phyloP scores from a whole-genome alignment of 768 basidiomycete species.

The Lactifluus pinguis region DNA sequence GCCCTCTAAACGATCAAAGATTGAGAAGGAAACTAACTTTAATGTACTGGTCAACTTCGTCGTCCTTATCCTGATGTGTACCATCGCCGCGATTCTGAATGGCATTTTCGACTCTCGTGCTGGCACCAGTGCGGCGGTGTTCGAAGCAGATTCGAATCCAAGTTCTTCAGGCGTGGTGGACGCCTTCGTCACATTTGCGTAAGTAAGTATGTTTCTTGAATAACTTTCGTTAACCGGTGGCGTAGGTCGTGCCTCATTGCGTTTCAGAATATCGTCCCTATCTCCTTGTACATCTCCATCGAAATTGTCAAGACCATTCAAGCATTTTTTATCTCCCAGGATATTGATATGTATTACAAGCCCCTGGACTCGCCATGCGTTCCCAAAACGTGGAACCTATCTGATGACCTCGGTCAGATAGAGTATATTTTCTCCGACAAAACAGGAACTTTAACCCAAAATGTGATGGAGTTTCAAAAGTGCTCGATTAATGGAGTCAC shows the following conservation, averaged over 20 bases:
- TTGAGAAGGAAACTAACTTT: constrained; percentile 97
- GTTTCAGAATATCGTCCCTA: constrained; percentile 96
- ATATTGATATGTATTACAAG: constrained; percentile 92
- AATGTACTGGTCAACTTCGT: constrained; percentile 93
- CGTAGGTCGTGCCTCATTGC: constrained; percentile 83
- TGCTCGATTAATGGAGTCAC: constrained; percentile 77
- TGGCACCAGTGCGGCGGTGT: constrained; percentile 61
- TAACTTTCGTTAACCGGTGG: background rate
- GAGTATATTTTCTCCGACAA: constrained; percentile 94
- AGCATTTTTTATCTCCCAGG: constrained; percentile 93
- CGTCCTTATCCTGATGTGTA: constrained; percentile 68
- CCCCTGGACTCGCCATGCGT: constrained; percentile 82
- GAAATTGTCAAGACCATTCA: constrained; percentile 98
- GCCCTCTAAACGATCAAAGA: constrained; percentile 94
- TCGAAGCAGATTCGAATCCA: constrained; percentile 58
- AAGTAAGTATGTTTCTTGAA: constrained; percentile 28
- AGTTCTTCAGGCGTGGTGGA: constrained; percentile 57
- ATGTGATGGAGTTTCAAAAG: constrained; percentile 98
- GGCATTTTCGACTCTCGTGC: constrained; percentile 56
- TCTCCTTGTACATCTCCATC: constrained; percentile 94
- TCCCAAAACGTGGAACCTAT: constrained; percentile 98
- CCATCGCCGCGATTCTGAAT: constrained; percentile 63
- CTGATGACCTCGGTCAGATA: constrained; percentile 97
- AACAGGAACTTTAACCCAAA: constrained; percentile 95
- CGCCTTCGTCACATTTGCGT: constrained; percentile 87